Percentiles rank a stretch among this genome's conserved stretches.
These are phyloP conservation scores for Phialophora verrucosa DNA, from an alignment of 2,329 filamentous ascomycete species.

Conservation along the genomic window DNA sequence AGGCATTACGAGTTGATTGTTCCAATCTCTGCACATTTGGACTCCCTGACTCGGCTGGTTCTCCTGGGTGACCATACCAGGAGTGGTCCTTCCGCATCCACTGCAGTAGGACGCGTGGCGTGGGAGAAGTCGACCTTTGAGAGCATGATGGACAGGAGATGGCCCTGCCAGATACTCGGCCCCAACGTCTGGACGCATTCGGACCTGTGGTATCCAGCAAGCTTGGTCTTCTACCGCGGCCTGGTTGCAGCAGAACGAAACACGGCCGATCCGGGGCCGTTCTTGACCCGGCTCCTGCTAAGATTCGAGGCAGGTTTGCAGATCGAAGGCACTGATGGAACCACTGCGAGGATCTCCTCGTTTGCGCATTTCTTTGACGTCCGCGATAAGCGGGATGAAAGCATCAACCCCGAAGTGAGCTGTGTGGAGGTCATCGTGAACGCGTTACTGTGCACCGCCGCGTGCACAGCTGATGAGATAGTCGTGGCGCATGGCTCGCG, in stretches of 20 bases:
- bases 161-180: slow-evolving; percentile 8
- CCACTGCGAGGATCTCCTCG: background rate
- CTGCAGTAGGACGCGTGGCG: background rate
- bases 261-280: background rate
- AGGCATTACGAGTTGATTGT: slow-evolving; percentile 6
- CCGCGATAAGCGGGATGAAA: background rate
- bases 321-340: background rate
- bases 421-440: slow-evolving; percentile 11
- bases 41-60: background rate
- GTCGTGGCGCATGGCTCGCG: background rate
- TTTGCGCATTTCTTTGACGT: slow-evolving; percentile 15
- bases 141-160: slow-evolving; percentile 8
- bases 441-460: background rate
- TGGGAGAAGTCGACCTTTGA: slow-evolving; percentile 2
- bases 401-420: background rate
- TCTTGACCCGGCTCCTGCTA: background rate
- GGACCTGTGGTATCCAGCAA: slow-evolving; percentile 10
- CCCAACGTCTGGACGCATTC: slow-evolving; percentile 4
- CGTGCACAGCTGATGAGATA: slow-evolving; percentile 8
- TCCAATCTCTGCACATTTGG: background rate
- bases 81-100: background rate
- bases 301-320: background rate
- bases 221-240: slow-evolving; percentile 4
- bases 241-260: background rate
- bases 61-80: slow-evolving; percentile 10